These are phyloP conservation scores for Extremus antarcticus DNA, from an alignment of 495 filamentous ascomycete species.

Conservation along the genomic window DNA sequence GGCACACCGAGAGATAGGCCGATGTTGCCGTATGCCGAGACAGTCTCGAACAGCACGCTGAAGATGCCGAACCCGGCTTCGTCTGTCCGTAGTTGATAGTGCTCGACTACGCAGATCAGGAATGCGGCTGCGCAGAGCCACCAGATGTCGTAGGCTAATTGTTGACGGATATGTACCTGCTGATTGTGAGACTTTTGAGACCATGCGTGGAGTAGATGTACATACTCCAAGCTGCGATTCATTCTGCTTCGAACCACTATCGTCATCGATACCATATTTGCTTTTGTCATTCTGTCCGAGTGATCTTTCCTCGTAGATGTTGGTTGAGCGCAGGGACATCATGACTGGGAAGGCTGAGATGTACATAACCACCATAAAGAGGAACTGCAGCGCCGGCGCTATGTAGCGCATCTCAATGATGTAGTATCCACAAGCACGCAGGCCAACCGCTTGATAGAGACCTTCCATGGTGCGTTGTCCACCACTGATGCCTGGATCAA, in stretches of 20 bases:
- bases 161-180: slow-evolving; percentile 4
- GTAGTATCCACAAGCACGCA: slow-evolving; percentile 7
- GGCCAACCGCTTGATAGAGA: slow-evolving; percentile 7
- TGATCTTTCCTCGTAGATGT: slow-evolving; percentile 11
- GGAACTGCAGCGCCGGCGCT: slow-evolving; percentile 4
- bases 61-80: slow-evolving; percentile 3
- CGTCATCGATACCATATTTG: neutral
- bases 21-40: slow-evolving; percentile 8
- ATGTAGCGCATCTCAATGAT: slow-evolving; percentile 4
- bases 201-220: neutral
- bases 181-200: neutral
- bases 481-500: neutral
- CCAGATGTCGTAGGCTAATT: slow-evolving; percentile 11
- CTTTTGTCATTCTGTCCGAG: neutral
- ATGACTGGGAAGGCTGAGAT: slow-evolving; percentile 4
- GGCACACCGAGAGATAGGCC: slow-evolving; percentile 2
- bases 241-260: neutral
- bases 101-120: slow-evolving; percentile 8
- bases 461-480: slow-evolving; percentile 6
- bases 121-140: neutral
- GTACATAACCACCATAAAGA: slow-evolving; percentile 7
- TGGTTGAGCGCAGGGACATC: slow-evolving; percentile 3
- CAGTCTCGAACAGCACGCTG: slow-evolving; percentile 4
- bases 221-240: neutral
- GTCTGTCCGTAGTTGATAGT: neutral